Evolutionary conservation across 306 rosid genomes (phyloP), one percentile per base, ranked within the genome.

Genomic region (Cicer pinnatifidum): DNA sequence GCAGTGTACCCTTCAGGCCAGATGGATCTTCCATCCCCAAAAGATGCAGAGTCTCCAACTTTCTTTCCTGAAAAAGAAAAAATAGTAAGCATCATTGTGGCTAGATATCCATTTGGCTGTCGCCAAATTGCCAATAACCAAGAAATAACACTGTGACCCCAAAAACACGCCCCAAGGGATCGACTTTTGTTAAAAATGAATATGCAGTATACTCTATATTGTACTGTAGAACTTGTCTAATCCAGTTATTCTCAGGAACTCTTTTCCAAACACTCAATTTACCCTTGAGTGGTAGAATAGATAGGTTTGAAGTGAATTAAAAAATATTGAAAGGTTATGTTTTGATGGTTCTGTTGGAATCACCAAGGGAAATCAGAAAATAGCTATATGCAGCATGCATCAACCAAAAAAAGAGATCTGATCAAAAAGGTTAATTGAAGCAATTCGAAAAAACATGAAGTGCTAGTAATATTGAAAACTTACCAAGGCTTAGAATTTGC

Each of bases 1-100:
- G 97, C 98, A 48, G 87, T 91, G 79, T 94, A 94, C 47, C 98
- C 98, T 85, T 94, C 95, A 8, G 98, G 97, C 92, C 98, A 94
- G 81, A 91, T 81, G 57, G 69, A 79, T 60, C 69, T 83, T 69
- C 87, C 90, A 69, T 89, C 91, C 52, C 75, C 81, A 70, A 91
- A 92, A 82, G 80, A 83, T 61, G 87, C 67, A n/a, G 94, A 88
- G 67, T 88, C 90, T 70, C 87, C 78, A 65, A 86, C 96, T 72
- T 89, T 80, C 81, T 85, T 94, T 78, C 98, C 98, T 94, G 95
- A 51, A 79, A 81, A 45, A 69, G 11, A 5, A 51, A 59, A 59
- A 43, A 63, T 0, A 11, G 79, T 59, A 45, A 5, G 66, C 47
- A 68, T 38, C 47, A 35, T 7, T 60, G 33, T 78, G 56, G 69